Evolutionary conservation across 1,139 yeast species (phyloP), one percentile per base, ranked within the genome.

Genomic region (Geotrichum cucujoidarum): DNA sequence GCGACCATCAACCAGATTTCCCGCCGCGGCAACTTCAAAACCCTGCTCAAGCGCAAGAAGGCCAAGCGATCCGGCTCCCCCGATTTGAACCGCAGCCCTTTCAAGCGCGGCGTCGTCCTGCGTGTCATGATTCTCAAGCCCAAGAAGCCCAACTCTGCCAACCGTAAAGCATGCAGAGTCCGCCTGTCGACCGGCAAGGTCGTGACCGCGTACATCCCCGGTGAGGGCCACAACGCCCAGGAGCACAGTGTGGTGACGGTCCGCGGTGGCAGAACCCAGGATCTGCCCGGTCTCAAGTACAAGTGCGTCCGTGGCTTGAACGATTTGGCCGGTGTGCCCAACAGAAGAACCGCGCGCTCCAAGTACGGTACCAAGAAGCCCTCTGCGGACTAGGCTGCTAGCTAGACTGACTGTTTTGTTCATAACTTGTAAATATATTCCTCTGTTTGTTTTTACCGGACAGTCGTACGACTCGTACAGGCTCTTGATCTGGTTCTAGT

Each of bases 181-280:
- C 78, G 96, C 67, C 75, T 94, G 54, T 80, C 95, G 17, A 92
- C 87, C 61, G 98, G 98, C 30, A 83, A 82, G 57, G 83, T 86
- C 45, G 78, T 92, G 17, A 83, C 95, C 46, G 96, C 97, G 2
- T 89, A 90, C 66, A 92, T 94, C 52, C 97, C 97, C 11, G 99
- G 99, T 50, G 97, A 92, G 64, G 98, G 99, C 21, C 98, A 94
- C 68, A 92, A 92, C 63, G 92, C 95, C 37, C 97, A 92, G 71
- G 99, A 94, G 69, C 99, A 94, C 70, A 88, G 95, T 63, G 95
- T 92, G 48, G 97, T 94, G 1, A 78, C 83, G 49, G 95, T 94
- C 1, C 80, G 98, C 67, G 99, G 99, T 22, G 99, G 98, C 16
- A 81, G 97, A 75, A 89, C 89, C 46, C 97, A 90, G 66, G 99